phyloP scores from a whole-genome alignment of 2,329 filamentous ascomycete genomes.

The Fusarium denticulatum region DNA sequence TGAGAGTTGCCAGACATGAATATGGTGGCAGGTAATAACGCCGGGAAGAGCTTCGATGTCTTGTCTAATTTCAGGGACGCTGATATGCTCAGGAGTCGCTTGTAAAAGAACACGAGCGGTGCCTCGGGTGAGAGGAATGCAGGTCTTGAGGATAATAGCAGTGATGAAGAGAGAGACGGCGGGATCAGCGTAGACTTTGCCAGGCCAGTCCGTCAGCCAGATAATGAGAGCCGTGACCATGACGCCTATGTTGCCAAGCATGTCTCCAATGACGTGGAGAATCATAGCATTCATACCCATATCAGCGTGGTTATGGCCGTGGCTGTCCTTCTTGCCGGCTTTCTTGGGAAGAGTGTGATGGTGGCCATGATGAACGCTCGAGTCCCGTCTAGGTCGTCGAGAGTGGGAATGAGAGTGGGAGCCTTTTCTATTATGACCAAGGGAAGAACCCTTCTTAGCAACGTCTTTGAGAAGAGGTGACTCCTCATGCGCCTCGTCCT shows the following conservation, averaged over 20 bases:
- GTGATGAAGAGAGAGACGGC: slow-evolving; percentile 95
- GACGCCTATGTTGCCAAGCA: slow-evolving; percentile 86
- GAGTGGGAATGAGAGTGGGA: slow-evolving; percentile 34
- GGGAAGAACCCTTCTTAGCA: slow-evolving; percentile 46
- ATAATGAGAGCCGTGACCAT: slow-evolving; percentile 87
- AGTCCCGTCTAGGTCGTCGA: slow-evolving; percentile 55
- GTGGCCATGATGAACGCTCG: slow-evolving; percentile 73
- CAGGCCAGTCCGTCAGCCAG: slow-evolving; percentile 85
- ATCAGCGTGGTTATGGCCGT: slow-evolving; percentile 83
- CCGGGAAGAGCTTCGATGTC: slow-evolving; percentile 89
- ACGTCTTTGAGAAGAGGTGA: slow-evolving; percentile 59
- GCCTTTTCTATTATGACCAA: slow-evolving; percentile 34
- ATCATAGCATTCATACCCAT: slow-evolving; percentile 95
- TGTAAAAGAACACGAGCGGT: slow-evolving; percentile 91
- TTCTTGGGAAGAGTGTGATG: slow-evolving; percentile 82
- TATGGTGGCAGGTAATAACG: slow-evolving; percentile 90
- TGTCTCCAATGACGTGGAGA: slow-evolving; percentile 81
- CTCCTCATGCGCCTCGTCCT: slow-evolving; percentile 56
- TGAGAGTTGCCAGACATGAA: slow-evolving; percentile 97
- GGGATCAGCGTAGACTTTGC: slow-evolving; percentile 89
- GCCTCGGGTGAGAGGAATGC: slow-evolving; percentile 80
- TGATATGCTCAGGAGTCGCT: slow-evolving; percentile 89
- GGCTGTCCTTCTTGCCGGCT: slow-evolving; percentile 67
- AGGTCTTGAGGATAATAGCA: slow-evolving; percentile 76
- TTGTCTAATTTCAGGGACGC: slow-evolving; percentile 88